Evolutionary conservation across 225 moss, liverwort and hornwort species (phyloP), one percentile per base, ranked within the genome.

Genomic region (Bryoerythrophyllum caledonicum): DNA sequence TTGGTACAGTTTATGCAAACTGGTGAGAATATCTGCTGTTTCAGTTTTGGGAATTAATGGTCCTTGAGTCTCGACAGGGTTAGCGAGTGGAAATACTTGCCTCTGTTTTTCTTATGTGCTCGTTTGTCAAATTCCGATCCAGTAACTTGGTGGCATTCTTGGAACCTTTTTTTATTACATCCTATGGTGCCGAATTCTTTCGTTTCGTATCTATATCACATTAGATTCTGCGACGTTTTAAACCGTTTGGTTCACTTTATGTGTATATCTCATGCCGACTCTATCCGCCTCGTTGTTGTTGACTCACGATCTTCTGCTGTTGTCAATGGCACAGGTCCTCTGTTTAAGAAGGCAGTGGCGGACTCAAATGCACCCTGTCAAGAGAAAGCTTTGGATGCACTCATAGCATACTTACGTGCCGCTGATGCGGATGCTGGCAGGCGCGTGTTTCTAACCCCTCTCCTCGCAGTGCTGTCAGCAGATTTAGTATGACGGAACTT

Each of bases 291-390:
- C 59, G 13, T 52, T 20, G 19, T 49, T 16, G 68, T 48, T 49
- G 8, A 38, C 35, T 60, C 16, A 60, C 60, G 51, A 65, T 24
- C 35, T 13, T 51, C 51, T 68, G 62, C 28, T 64, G 28, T 49
- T 70, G 43, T 68, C 54, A 54, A 63, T 73, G 54, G 62, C 69
- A 21, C 79, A 85, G 86, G 86, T 3, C 85, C 91, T 11, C 73
- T 93, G 20, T 93, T 93, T 58, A 89, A 82, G 74, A 93, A 93
- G 80, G 81, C 91, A 56, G 80, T 93, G 58, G 84, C 91, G 4
- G 93, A 93, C 64, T 72, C 91, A 41, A 93, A 93, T 91, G 93
- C 93, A 25, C 88, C 93, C 26, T 86, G 91, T 30, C 93, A 93
- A 80, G 93, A 93, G 81, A 91, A 88, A 83, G 93, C 93, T 49